Conservation (phyloP, 495 filamentous ascomycete species). For the Neurospora terricola region DNA sequence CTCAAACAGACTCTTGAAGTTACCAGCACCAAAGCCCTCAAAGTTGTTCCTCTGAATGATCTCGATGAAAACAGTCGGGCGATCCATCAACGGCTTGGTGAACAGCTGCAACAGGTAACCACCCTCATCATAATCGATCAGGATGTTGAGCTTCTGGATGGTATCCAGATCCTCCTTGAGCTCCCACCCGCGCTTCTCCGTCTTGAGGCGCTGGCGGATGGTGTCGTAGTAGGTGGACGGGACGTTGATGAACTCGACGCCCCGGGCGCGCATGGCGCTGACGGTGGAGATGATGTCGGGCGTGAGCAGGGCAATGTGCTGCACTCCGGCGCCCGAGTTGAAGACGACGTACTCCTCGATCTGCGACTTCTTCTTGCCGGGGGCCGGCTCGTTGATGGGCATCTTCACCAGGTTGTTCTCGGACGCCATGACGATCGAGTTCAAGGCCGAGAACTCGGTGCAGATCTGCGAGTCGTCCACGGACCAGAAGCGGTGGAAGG, state of each 20-base stretch:
- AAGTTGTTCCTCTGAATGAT: slow-evolving; percentile 86
- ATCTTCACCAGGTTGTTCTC: slow-evolving; percentile 75
- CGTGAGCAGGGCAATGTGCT: slow-evolving; percentile 83
- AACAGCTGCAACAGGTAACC: slow-evolving; percentile 83
- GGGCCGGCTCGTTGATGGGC: slow-evolving; percentile 93
- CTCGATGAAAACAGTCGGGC: slow-evolving; percentile 89
- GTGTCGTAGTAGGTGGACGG: slow-evolving; percentile 74
- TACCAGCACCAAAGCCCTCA: slow-evolving; percentile 84
- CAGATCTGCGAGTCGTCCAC: slow-evolving; percentile 81
- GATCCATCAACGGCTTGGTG: slow-evolving; percentile 85
- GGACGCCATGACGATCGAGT: slow-evolving; percentile 77
- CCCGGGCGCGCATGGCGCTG: slow-evolving; percentile 59
- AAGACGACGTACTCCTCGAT: slow-evolving; percentile 91
- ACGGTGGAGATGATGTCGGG: slow-evolving; percentile 68
- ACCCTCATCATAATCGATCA: slow-evolving; percentile 86
- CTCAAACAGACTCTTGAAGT: slow-evolving; percentile 88
- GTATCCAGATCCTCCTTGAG: slow-evolving; percentile 68
- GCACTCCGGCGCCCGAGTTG: slow-evolving; percentile 76
- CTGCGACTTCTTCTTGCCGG: slow-evolving; percentile 74
- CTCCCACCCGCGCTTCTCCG: slow-evolving; percentile 37
- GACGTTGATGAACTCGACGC: slow-evolving; percentile 82
- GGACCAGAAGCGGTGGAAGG: slow-evolving; percentile 91
- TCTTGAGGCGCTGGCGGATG: slow-evolving; percentile 56
- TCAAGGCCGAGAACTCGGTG: slow-evolving; percentile 81
- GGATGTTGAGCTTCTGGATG: slow-evolving; percentile 62